These are phyloP conservation scores for Colletotrichum sp. DNA, from an alignment of 2,329 filamentous ascomycete species.

Conservation along the genomic window DNA sequence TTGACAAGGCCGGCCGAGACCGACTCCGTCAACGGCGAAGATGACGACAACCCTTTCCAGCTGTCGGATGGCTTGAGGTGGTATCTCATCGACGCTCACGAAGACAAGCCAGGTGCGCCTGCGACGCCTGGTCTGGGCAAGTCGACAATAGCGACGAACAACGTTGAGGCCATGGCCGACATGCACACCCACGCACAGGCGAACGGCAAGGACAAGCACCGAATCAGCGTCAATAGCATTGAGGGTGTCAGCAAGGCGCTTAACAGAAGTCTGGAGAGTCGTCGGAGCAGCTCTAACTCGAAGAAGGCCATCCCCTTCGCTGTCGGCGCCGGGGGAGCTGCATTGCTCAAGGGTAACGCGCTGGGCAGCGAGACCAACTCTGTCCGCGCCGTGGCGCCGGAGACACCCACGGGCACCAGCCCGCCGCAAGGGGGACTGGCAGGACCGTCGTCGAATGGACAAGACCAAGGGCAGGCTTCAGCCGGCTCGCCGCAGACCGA, in stretches of 20 bases:
- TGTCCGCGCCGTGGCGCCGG: conserved; percentile 53
- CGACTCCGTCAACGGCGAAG: conserved; percentile 59
- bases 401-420: conserved; percentile 43
- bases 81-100: conserved; percentile 92
- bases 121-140: conserved; percentile 92
- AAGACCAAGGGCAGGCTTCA: conserved; percentile 3
- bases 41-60: conserved; percentile 97
- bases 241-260: conserved; percentile 79
- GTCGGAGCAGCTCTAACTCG: conserved; percentile 85
- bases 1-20: conserved; percentile 53
- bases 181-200: conserved; percentile 56
- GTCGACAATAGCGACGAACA: conserved; percentile 86
- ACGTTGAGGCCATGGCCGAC: conserved; percentile 84
- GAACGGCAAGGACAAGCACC: conserved; percentile 47
- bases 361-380: conserved; percentile 65
- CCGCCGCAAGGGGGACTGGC: conserved; percentile 41
- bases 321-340: conserved; percentile 37
- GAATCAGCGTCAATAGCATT: conserved; percentile 60
- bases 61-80: conserved; percentile 92
- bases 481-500: neutral
- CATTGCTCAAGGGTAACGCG: conserved; percentile 53
- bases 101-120: conserved; percentile 91
- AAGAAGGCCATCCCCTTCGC: conserved; percentile 73
- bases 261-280: conserved; percentile 88
- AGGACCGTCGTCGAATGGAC: neutral